These are phyloP conservation scores for Epichloe gansuensis DNA, from an alignment of 2,329 filamentous ascomycete species.

Conservation along the genomic window DNA sequence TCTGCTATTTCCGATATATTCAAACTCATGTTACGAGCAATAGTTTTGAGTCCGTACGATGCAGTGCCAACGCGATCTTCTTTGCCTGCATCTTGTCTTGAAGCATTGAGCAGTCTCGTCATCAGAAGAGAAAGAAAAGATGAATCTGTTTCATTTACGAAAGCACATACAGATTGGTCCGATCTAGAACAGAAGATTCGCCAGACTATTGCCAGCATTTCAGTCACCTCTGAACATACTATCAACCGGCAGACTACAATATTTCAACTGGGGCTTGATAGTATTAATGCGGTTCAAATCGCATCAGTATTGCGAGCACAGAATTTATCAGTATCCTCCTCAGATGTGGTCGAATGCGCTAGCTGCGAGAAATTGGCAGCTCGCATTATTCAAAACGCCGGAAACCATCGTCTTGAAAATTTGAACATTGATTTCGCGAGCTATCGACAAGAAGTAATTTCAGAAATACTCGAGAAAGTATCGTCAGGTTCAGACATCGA, in stretches of 20 bases:
- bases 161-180: constrained; percentile 30
- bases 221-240: constrained; percentile 32
- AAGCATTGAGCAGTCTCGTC: constrained; percentile 12
- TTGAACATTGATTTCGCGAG: constrained; percentile 22
- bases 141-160: constrained; percentile 7
- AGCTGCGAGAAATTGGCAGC: constrained; percentile 30
- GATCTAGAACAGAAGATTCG: constrained; percentile 40
- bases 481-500: constrained; percentile 30
- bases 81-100: neutral
- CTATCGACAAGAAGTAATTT: constrained; percentile 24
- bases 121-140: constrained; percentile 12
- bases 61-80: neutral
- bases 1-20: constrained; percentile 19
- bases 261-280: constrained; percentile 81
- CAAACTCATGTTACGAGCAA: constrained; percentile 15
- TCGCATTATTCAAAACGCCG: constrained; percentile 12
- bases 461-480: constrained; percentile 15
- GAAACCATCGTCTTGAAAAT: neutral
- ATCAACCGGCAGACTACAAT: constrained; percentile 58
- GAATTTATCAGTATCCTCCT: constrained; percentile 48
- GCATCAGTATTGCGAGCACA: constrained; percentile 52
- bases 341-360: constrained; percentile 60
- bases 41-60: constrained; percentile 17
- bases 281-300: constrained; percentile 75
- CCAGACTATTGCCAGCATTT: constrained; percentile 44